Conservation (phyloP, 2,329 filamentous ascomycete species). For the Cordyceps cateniannulata region DNA sequence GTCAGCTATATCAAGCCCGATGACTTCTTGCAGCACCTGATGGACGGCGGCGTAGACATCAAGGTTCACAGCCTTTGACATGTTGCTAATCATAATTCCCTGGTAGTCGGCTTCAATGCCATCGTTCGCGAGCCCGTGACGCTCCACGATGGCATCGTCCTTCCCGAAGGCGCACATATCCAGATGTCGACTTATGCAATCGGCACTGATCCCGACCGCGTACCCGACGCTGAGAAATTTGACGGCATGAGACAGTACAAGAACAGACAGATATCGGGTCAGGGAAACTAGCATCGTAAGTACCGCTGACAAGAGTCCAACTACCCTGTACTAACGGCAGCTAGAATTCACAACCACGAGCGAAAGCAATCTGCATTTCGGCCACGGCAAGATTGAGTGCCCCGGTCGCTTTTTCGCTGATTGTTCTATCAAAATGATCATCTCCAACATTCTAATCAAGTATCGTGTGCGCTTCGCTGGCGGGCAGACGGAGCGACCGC, state of each 20-base stretch:
- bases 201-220: slow-evolving; percentile 1
- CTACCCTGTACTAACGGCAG: neutral
- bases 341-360: slow-evolving; percentile 6
- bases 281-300: slow-evolving; percentile 7
- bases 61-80: neutral
- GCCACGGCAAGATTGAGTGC: slow-evolving; percentile 5
- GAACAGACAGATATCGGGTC: neutral
- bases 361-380: slow-evolving; percentile 4
- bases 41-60: slow-evolving; percentile 2
- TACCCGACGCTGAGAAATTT: neutral
- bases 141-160: neutral
- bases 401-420: slow-evolving; percentile 2
- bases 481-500: neutral
- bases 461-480: neutral
- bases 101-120: slow-evolving; percentile 1
- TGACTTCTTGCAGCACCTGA: slow-evolving; percentile 4
- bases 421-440: slow-evolving; percentile 3
- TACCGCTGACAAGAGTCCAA: neutral
- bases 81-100: neutral
- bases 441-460: neutral
- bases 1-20: neutral
- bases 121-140: neutral
- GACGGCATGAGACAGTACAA: slow-evolving; percentile 5
- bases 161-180: slow-evolving; percentile 3
- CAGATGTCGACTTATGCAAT: slow-evolving; percentile 4